Percentiles rank a stretch among this genome's conserved stretches.
Conservation (phyloP, 768 basidiomycete genomes). For the Roridomyces roridus region DNA sequence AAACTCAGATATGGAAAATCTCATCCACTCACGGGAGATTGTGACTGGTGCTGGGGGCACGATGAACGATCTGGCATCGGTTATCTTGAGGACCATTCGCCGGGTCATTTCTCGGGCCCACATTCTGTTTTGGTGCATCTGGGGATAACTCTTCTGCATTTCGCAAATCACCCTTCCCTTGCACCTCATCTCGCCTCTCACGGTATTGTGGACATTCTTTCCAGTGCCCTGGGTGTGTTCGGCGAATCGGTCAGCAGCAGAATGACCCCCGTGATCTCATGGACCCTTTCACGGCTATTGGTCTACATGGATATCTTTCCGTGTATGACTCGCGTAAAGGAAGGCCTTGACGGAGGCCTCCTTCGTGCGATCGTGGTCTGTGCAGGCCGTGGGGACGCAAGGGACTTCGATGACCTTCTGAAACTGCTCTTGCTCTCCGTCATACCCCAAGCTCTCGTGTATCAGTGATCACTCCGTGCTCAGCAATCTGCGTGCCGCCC, state of each 20-base stretch:
- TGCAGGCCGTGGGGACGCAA: conserved; percentile 1
- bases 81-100: conserved; percentile 7
- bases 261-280: too few species aligned
- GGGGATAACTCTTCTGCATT: too few species aligned
- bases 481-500: background rate
- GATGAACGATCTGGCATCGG: background rate
- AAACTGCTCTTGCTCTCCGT: background rate
- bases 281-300: too few species aligned
- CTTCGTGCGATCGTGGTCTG: conserved; percentile 5
- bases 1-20: background rate
- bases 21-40: conserved; percentile 1
- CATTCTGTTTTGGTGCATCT: too few species aligned
- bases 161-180: too few species aligned
- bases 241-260: too few species aligned
- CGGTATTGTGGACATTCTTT: too few species aligned
- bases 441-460: background rate
- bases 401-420: too few species aligned
- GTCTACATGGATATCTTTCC: too few species aligned
- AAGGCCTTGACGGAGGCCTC: conserved; percentile 6
- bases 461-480: conserved; percentile 11
- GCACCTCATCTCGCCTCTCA: too few species aligned
- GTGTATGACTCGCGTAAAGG: background rate
- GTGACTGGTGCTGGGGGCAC: too few species aligned
- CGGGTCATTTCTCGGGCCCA: background rate
- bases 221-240: too few species aligned